Evolutionary conservation across 2,329 filamentous ascomycete genomes (phyloP).

Genomic region (Plenodomus lindquistii): DNA sequence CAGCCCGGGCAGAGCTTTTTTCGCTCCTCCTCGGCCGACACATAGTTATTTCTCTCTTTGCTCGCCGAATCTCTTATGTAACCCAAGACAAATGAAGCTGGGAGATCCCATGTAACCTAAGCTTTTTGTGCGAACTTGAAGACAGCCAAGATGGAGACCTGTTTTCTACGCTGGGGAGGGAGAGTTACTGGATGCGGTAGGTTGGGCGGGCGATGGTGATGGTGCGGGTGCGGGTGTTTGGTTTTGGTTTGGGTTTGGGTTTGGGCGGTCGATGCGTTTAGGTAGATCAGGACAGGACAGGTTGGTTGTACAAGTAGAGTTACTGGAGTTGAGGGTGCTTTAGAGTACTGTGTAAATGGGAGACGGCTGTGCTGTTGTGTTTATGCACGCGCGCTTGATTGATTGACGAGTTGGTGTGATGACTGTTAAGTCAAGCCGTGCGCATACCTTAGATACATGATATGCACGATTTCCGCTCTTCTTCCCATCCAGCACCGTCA

Average conservation of each 20-base stretch:
- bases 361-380: too few relatives aligned
- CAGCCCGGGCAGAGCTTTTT: not conserved
- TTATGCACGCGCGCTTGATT: too few relatives aligned
- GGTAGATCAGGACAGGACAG: too few relatives aligned
- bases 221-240: not conserved
- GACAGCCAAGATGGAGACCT: slow-evolving; percentile 6
- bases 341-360: too few relatives aligned
- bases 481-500: too few relatives aligned
- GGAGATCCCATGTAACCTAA: not conserved
- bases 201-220: not conserved
- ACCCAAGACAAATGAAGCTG: not conserved
- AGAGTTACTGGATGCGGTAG: slow-evolving; percentile 10
- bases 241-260: not conserved
- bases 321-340: too few relatives aligned
- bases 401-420: too few relatives aligned
- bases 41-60: slow-evolving; percentile 12
- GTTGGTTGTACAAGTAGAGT: too few relatives aligned
- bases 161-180: slow-evolving; percentile 4
- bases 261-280: not conserved
- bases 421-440: too few relatives aligned
- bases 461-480: not conserved
- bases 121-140: slow-evolving; percentile 3
- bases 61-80: too few relatives aligned
- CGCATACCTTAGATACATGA: too few relatives aligned
- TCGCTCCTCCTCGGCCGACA: not conserved